A percentile compares a stretch with the other conserved stretches of the same genome.
Conservation (phyloP, 2,329 filamentous ascomycete genomes). For the Exserohilum rostratum region DNA sequence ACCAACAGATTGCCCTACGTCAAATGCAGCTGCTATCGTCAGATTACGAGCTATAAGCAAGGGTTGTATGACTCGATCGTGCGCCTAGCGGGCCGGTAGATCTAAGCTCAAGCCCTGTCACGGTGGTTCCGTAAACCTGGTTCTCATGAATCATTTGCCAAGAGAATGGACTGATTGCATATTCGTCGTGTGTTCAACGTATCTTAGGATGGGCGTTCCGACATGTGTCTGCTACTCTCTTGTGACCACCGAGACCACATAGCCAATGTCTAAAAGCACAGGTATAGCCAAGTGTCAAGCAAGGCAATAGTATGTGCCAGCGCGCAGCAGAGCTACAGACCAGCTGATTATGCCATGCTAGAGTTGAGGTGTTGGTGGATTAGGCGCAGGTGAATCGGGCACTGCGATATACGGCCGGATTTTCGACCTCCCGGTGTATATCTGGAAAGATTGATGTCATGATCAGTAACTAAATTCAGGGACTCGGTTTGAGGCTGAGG, state of each 20-base stretch:
- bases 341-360: slow-evolving; percentile 18
- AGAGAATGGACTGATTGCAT: slow-evolving; percentile 4
- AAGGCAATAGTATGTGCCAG: slow-evolving; percentile 3
- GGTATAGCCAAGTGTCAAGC: not conserved
- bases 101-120: slow-evolving; percentile 15
- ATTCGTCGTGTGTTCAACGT: slow-evolving; percentile 18
- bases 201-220: slow-evolving; percentile 1
- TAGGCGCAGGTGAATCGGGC: slow-evolving; percentile 13
- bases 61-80: slow-evolving; percentile 17
- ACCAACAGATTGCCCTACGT: slow-evolving; percentile 19
- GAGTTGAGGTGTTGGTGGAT: slow-evolving; percentile 3
- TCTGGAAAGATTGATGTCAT: slow-evolving; percentile 10
- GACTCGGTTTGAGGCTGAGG: slow-evolving; percentile 16
- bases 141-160: slow-evolving; percentile 16
- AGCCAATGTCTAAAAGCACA: not conserved
- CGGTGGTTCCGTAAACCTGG: slow-evolving; percentile 3
- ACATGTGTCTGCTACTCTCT: slow-evolving; percentile 5
- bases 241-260: not conserved
- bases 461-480: slow-evolving; percentile 19
- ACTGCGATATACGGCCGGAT: slow-evolving; percentile 23
- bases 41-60: slow-evolving; percentile 14
- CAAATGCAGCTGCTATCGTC: slow-evolving; percentile 20
- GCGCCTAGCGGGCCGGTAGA: slow-evolving; percentile 26
- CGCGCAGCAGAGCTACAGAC: slow-evolving; percentile 13
- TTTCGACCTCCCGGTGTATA: slow-evolving; percentile 23